Percentiles rank a stretch among this genome's conserved stretches.
Evolutionary conservation across 2,329 filamentous ascomycete species (phyloP).

Genomic region (Rhytidhysteron rufulum): DNA sequence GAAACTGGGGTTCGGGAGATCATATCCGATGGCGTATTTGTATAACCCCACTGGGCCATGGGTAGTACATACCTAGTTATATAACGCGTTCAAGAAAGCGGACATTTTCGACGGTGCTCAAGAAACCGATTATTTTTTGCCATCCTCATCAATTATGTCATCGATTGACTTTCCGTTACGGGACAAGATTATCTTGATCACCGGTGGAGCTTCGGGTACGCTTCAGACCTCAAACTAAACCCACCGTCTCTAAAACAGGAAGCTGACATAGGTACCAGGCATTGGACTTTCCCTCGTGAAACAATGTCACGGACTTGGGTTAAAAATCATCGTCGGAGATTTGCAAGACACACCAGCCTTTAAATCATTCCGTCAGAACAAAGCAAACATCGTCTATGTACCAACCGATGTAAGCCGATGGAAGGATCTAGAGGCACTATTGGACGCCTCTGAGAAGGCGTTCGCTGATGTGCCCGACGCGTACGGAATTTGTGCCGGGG

Average conservation of each 20-base stretch:
- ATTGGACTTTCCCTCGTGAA: constrained; percentile 30
- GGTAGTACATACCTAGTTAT: too few relatives aligned
- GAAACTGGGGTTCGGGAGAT: too few relatives aligned
- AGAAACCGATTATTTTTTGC: too few relatives aligned
- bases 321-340: constrained; percentile 21
- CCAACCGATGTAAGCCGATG: constrained; percentile 25
- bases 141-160: too few relatives aligned
- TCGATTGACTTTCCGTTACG: constrained; percentile 28
- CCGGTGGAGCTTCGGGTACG: constrained; percentile 32
- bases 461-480: constrained; percentile 30
- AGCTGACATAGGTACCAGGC: constrained; percentile 13
- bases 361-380: constrained; percentile 13
- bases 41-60: too few relatives aligned
- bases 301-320: constrained; percentile 21
- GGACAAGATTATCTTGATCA: constrained; percentile 30
- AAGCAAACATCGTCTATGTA: constrained; percentile 22
- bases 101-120: too few relatives aligned
- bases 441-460: constrained; percentile 20
- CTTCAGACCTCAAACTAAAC: neutral
- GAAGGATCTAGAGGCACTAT: constrained; percentile 22
- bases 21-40: too few relatives aligned
- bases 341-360: constrained; percentile 19
- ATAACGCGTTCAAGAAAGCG: too few relatives aligned
- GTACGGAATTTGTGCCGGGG: constrained; percentile 28
- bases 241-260: neutral